Percentiles rank a stretch among this genome's conserved stretches.
phyloP scores from a whole-genome alignment of 768 basidiomycete genomes.

The Leucosporidium creatinivorum region DNA sequence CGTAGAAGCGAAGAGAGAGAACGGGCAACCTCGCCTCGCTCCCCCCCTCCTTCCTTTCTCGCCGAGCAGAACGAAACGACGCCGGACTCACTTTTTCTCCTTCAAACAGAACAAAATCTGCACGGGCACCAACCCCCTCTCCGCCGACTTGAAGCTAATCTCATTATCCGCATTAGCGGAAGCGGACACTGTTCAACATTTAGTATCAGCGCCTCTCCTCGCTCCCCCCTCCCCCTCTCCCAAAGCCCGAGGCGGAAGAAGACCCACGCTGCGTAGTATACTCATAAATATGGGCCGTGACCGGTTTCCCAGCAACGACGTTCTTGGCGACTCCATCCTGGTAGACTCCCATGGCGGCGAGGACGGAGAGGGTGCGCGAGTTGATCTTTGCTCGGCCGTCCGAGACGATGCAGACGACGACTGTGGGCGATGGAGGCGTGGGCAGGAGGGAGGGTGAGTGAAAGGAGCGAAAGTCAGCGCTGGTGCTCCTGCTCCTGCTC shows the following conservation, averaged over 20 bases:
- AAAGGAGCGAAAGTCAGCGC: no score
- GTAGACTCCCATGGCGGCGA: constrained; percentile 89
- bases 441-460: neutral
- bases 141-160: constrained; percentile 52
- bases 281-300: constrained; percentile 84
- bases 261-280: constrained; percentile 73
- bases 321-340: constrained; percentile 86
- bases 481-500: no score
- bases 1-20: no score
- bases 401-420: constrained; percentile 43
- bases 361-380: constrained; percentile 61
- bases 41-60: no score
- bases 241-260: no score
- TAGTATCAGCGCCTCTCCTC: no score
- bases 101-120: constrained; percentile 50
- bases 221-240: no score
- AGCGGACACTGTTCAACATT: no score
- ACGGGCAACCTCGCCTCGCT: no score
- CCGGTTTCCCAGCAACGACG: constrained; percentile 56
- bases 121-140: constrained; percentile 74
- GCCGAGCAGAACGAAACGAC: no score
- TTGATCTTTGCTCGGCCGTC: constrained; percentile 44
- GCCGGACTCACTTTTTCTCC: constrained; percentile 19
- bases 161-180: no score
- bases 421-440: neutral